These are phyloP conservation scores for Daldinia grandis DNA, from an alignment of 495 filamentous ascomycete genomes.

Conservation along the genomic window DNA sequence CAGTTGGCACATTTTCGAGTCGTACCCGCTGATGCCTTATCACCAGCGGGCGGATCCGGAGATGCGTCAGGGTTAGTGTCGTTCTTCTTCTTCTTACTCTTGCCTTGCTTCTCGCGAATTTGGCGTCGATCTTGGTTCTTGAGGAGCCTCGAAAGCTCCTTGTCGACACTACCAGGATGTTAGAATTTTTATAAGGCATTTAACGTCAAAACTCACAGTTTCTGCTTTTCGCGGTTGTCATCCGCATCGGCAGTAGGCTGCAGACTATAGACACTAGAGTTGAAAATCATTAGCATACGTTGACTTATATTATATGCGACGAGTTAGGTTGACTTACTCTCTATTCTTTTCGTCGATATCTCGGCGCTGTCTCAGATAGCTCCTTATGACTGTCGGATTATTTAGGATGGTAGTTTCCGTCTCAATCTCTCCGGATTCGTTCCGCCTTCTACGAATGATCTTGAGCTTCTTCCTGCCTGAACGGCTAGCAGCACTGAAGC, in stretches of 20 bases:
- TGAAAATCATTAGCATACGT: slow-evolving; percentile 35
- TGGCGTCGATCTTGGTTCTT: slow-evolving; percentile 91
- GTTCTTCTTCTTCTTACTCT: slow-evolving; percentile 63
- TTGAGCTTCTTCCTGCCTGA: slow-evolving; percentile 73
- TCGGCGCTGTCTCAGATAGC: slow-evolving; percentile 62
- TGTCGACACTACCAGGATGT: slow-evolving; percentile 64
- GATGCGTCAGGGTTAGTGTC: slow-evolving; percentile 56
- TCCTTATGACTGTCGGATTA: slow-evolving; percentile 77
- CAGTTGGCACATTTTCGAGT: slow-evolving; percentile 97
- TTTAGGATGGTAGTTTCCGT: slow-evolving; percentile 69
- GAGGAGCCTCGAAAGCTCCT: slow-evolving; percentile 81
- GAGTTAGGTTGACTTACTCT: slow-evolving; percentile 59
- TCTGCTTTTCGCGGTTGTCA: slow-evolving; percentile 61
- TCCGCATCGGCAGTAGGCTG: slow-evolving; percentile 80
- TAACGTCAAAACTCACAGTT: slow-evolving; percentile 57
- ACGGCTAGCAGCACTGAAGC: slow-evolving; percentile 73
- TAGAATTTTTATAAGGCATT: slow-evolving; percentile 47
- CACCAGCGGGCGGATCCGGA: slow-evolving; percentile 57
- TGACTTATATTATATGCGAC: background rate
- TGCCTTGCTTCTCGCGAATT: slow-evolving; percentile 85
- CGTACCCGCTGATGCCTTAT: slow-evolving; percentile 66
- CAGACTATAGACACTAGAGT: slow-evolving; percentile 56
- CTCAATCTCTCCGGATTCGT: slow-evolving; percentile 69
- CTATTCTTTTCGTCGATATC: slow-evolving; percentile 70
- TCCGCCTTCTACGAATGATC: slow-evolving; percentile 72